Base-by-base conservation (phyloP, 2,329 filamentous ascomycete genomes). In the Calonectria pauciramosa region DNA sequence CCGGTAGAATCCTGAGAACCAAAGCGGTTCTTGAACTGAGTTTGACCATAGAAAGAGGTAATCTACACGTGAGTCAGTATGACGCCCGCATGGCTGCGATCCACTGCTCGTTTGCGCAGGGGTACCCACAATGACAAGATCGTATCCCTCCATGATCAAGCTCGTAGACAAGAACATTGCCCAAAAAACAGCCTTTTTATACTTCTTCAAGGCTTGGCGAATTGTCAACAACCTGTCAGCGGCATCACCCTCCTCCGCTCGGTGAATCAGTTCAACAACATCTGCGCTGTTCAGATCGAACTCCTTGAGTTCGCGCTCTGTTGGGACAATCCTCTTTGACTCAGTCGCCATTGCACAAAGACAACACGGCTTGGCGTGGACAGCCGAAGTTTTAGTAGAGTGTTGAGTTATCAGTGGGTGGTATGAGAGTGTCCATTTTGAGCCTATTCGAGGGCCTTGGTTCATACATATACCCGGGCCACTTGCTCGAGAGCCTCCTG, bases 41-140 rank as follows among this genome's bases (percentile, higher is more conserved):
- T 78, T 2, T 71, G 72, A 0, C 77, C 77, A 20, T 78, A 78
- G 6, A 71, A 78, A 0, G 77, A 78, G 26, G 67, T 75, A 28
- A 71, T 78, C 51, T 59, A 20, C 11, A 16, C 18, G 5, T 16
- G n/a, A 28, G 9, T 66, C 11, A 28, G 34, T n/a, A n/a, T 10
- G 10, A 68, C 3, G 18, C 49, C 9, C 23, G n/a, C 4, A 52
- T 41, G 26, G 20, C 49, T 38, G 16, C 26, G 6, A n/a, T 23
- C 14, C 3, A 26, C 32, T 13, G 34, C 8, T 18, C 41, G 34
- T 13, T 23, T 13, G 38, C 23, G 16, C 11, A 28, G 83, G 75
- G 2, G 63, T 69, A 76, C 76, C 10, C 32, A 87, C 81, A 26
- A 87, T 80, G 5, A 83, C 85, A 5, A 85, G 76, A 71, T 87